Evolutionary conservation across 371 early-diverging fungal species (phyloP), one percentile per base, ranked within the genome.

Genomic region (Mortierella sp.): DNA sequence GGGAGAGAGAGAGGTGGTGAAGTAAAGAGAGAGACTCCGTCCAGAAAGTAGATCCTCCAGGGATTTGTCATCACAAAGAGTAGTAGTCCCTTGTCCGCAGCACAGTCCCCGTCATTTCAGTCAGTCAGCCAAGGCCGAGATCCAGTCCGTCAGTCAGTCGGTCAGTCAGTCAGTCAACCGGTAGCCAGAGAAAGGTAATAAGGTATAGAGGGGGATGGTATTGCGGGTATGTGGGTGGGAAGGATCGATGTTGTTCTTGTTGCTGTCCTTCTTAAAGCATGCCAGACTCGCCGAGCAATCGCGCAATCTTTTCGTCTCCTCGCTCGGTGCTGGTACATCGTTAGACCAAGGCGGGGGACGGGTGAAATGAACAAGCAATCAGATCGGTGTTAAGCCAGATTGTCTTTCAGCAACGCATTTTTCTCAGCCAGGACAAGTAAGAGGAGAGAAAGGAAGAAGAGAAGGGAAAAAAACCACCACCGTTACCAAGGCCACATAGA

Each of bases 271-370:
- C 53, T 75, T 71, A 79, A 43, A 79, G 73, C 74, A 79, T 74
- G 71, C 80, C 80, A 24, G 80, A 79, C 51, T 79, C 80, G 46
- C 71, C 48, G n/a, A 79, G 54, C 72, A 79, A 34, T 43, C 80
- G 59, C 8, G 80, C 74, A n/a, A 79, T 79, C 72, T 75, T 79
- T 71, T 79, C 80, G 40, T 79, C 80, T 24, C 74, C 80, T 37
- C 75, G 69, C 50, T 74, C 80, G 59, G 37, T 74, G 2, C 64
- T 64, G 64, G 19, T 31, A 37, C 21, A 34, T 14, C 21, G 64
- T 37, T 40, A 64, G 64, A 64, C 19, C 64, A 37, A 64, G 24
- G 53, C 53, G 19, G 53, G 24, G 21, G 53, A 2, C 6, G 14
- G 31, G 48, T 50, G 69, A 14, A 53, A 37, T 48, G 50, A 34